Base-by-base conservation (phyloP, 371 early-diverging fungal species). In the Zancudomyces culisetae region DNA sequence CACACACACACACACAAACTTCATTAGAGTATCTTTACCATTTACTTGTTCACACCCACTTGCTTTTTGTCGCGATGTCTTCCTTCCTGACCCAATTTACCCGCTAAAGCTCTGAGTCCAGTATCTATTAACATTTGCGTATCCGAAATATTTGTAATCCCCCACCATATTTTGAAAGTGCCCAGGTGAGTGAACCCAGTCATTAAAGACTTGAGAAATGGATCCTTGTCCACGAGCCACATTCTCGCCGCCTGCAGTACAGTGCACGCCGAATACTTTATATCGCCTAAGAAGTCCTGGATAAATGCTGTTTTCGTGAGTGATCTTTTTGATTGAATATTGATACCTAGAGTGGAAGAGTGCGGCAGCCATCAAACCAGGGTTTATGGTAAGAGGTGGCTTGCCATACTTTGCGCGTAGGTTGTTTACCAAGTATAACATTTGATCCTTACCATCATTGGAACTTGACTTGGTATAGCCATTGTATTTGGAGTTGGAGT, bases 151-250 rank as follows among this genome's bases (percentile, higher is more conserved):
- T 18, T 48, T 48, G 26, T 51, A 43, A 27, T 47, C 28, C 30
- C 53, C 52, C 28, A 74, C 22, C 49, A 73, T 71, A 50, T 73
- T 73, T 1, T 49, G 58, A 3, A 57, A 55, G 51, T 73, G 74
- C 2, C 64, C 70, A 2, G 70, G 55, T 49, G 72, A 72, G 30
- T 68, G 58, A 39, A 46, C 62, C 74, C 74, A 73, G 2, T 52
- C 49, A 1, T 43, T n/a, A 60, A 72, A 62, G 12, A 60, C 73
- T 10, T 43, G 45, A 3, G 40, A 27, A 2, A 62, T 56, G 27
- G 45, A 43, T 23, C 42, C 22, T 28, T 68, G 61, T 51, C 61
- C 60, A 48, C 48, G 59, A 26, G 72, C 72, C 19, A 72, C 69
- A 60, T 72, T 72, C 57, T 72, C 72, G 6, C 61, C 70, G 4